Base-by-base conservation (phyloP, 2,329 filamentous ascomycete species). In the Decorospora gaudefroyi region DNA sequence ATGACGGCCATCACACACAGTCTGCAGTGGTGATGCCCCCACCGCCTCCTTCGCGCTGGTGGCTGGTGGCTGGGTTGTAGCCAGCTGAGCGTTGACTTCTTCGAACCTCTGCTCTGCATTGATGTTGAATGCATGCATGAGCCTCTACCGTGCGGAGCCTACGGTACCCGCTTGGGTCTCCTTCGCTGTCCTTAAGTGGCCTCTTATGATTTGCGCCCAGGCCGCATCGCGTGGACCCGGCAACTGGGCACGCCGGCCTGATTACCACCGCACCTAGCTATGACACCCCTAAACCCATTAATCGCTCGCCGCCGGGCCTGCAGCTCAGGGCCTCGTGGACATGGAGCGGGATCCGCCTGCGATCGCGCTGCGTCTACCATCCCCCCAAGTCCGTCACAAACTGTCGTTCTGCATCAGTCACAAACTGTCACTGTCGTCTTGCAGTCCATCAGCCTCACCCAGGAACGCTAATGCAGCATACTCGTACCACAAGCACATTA, bases 121-220 rank as follows among this genome's bases (percentile, higher is more conserved):
- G n/a, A n/a, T n/a, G n/a, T n/a, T n/a, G n/a, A n/a, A n/a, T n/a
- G n/a, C n/a, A n/a, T n/a, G n/a, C n/a, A 54, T 30, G 42, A 42
- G 38, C 46, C 39, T 16, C 23, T 49, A 53, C 48, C 47, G 42
- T 42, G 41, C 41, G 45, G 44, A 27, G 39, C 49, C 42, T 46
- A 44, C 46, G 26, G 25, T 49, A 29, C 46, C 42, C 42, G 42
- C 51, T 53, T n/a, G n/a, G n/a, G n/a, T n/a, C n/a, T n/a, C n/a
- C n/a, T n/a, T n/a, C n/a, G n/a, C n/a, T n/a, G n/a, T n/a, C n/a
- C n/a, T n/a, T 55, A 53, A 41, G 46, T 52, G 41, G 45, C 47
- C 42, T 55, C 45, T 43, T 59, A 60, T 63, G 62, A 66, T 64
- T 63, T 67, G 56, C 59, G 51, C 51, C 54, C 50, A 54, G 56